Conservation (phyloP, 108 stramenopile genomes). For the Stephanodiscus minutulus region DNA sequence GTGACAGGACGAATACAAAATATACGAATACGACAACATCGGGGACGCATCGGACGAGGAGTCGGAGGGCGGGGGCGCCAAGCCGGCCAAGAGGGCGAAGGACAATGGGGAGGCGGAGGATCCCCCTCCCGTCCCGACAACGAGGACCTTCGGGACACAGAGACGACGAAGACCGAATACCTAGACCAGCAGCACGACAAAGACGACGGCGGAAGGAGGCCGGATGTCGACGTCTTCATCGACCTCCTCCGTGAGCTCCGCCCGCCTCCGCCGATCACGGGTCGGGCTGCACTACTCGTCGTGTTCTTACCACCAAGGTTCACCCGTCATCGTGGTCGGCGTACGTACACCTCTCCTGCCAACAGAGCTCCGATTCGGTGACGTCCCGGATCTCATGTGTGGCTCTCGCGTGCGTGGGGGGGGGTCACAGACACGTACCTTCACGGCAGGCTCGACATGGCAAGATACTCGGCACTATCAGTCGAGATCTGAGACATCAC, state of each 20-base stretch:
- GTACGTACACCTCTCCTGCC: constrained; percentile 61
- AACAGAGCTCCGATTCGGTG: constrained; percentile 73
- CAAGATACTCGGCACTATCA: constrained; percentile 62
- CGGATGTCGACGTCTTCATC: neutral
- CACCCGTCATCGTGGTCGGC: constrained; percentile 74
- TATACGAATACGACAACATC: constrained; percentile 41
- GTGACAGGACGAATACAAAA: neutral
- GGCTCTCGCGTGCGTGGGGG: constrained; percentile 82
- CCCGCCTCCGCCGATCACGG: constrained; percentile 61
- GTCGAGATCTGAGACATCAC: constrained; percentile 54
- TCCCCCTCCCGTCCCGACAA: neutral
- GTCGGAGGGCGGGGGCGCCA: constrained; percentile 12
- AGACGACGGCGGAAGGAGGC: constrained; percentile 4
- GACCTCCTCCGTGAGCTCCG: constrained; percentile 59
- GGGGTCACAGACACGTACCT: constrained; percentile 83
- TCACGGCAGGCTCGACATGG: constrained; percentile 70
- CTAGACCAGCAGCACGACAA: constrained; percentile 39
- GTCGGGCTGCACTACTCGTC: constrained; percentile 72
- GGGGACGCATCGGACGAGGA: constrained; percentile 37
- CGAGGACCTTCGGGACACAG: constrained; percentile 22
- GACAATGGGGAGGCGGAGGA: constrained; percentile 5
- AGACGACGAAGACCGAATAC: constrained; percentile 36
- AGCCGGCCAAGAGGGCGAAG: constrained; percentile 8
- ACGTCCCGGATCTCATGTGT: constrained; percentile 73
- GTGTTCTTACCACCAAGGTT: constrained; percentile 72